Evolutionary conservation across 441 rosid genomes (phyloP), one percentile per base, ranked within the genome.

Genomic region (Euphorbia schlechtendalii): DNA sequence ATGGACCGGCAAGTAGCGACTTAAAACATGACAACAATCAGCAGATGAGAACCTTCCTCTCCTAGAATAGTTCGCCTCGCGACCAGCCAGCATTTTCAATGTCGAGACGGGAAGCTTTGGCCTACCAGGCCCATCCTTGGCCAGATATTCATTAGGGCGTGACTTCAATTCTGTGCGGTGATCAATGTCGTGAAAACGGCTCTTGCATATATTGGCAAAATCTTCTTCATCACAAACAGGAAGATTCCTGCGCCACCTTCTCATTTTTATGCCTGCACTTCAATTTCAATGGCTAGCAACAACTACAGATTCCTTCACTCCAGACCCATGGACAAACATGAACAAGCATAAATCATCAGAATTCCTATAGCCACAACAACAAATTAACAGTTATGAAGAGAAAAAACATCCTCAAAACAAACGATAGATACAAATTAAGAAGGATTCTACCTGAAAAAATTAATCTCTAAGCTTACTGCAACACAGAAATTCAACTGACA

Each of bases 1-100:
- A 27, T 77, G 65, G 1, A 78, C 76, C 20, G 94, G 96, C 76
- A 89, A 72, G 74, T 65, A 85, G 61, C 90, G 75, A 66, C 92
- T 84, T 32, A 84, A 56, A 71, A 89, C 63, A 62, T 89, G 92
- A 65, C 94, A 84, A 73, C 81, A 63, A 75, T 89, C 96, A 14
- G 88, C 89, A 0, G 79, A 62, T 0, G 96, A 85, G 67, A 89
- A 89, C 74, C 84, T 81, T 40, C 92, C 87, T 66, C 88, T 79
- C 2, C 94, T 90, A 0, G 90, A 77, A 61, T 69, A 80, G 65
- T 89, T 89, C 48, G 85, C 73, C 75, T 89, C 96, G 56, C 96
- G 80, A 66, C 88, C 91, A 63, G 69, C 83, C 84, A 89, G 71
- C 94, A 89, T 87, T 65, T 74, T 84, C 59, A 84, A 77, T 8